These are phyloP conservation scores for Stagonosporopsis chrysanthemi DNA, from an alignment of 2,329 filamentous ascomycete genomes.

Conservation along the genomic window DNA sequence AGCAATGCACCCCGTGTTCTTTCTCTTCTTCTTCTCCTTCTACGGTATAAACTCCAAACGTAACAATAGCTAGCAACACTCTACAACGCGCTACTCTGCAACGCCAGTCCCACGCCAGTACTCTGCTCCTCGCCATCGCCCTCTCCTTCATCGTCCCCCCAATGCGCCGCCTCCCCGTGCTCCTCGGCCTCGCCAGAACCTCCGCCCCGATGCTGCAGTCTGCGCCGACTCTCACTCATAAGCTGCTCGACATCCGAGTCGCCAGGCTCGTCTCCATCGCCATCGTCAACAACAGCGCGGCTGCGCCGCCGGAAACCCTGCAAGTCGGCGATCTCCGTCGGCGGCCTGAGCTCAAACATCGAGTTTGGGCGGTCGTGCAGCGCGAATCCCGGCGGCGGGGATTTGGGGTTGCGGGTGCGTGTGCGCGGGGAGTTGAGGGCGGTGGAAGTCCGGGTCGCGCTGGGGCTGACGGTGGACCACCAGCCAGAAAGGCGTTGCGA, in stretches of 20 bases:
- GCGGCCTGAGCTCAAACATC: conserved; percentile 49
- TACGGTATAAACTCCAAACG: too few relatives aligned
- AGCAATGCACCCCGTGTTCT: not conserved
- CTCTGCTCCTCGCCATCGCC: conserved; percentile 22
- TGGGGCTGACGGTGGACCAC: conserved; percentile 45
- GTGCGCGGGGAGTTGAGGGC: conserved; percentile 11
- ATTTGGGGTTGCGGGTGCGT: conserved; percentile 13
- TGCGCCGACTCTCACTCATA: conserved; percentile 1
- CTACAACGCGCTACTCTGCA: not conserved
- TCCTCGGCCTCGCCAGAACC: conserved; percentile 15
- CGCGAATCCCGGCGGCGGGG: conserved; percentile 21
- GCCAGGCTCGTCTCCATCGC: conserved; percentile 11
- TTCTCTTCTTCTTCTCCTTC: too few relatives aligned
- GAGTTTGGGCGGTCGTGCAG: conserved; percentile 41
- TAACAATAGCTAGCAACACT: not conserved
- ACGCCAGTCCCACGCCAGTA: conserved; percentile 23
- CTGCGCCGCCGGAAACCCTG: conserved; percentile 52
- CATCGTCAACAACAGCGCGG: conserved; percentile 56
- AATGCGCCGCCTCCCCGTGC: conserved; percentile 28
- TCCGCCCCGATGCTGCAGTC: conserved; percentile 18
- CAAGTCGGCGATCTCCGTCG: conserved; percentile 31
- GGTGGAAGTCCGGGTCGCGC: conserved; percentile 17
- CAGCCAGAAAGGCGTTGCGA: conserved; percentile 45
- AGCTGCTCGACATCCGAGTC: conserved; percentile 7
- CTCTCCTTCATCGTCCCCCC: conserved; percentile 33